Evolutionary conservation across 2,329 filamentous ascomycete genomes (phyloP).

Genomic region (Colletotrichum musicola): DNA sequence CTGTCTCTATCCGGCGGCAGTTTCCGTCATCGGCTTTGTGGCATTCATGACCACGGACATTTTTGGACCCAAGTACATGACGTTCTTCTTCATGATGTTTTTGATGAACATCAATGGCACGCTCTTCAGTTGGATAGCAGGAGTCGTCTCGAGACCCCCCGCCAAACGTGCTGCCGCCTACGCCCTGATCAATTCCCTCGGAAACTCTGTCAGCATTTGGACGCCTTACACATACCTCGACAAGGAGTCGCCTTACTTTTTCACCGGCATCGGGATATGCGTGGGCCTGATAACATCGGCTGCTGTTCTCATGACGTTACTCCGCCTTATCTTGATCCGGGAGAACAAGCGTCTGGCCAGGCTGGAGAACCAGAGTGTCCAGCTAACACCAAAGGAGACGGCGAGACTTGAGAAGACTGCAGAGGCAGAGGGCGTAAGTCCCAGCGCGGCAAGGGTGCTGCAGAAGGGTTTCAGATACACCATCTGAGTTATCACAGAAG

Average conservation of each 20-base stretch:
- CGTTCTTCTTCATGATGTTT: constrained; percentile 67
- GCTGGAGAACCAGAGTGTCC: constrained; percentile 60
- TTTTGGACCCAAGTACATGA: constrained; percentile 68
- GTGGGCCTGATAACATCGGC: constrained; percentile 51
- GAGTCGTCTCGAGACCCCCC: constrained; percentile 62
- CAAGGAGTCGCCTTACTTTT: constrained; percentile 53
- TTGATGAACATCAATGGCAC: constrained; percentile 68
- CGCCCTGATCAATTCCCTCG: constrained; percentile 67
- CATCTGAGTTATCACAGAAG: constrained; percentile 46
- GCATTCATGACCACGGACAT: constrained; percentile 65
- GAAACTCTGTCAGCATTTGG: constrained; percentile 66
- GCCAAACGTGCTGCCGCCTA: constrained; percentile 67
- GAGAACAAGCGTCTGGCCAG: constrained; percentile 62
- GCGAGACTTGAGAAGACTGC: constrained; percentile 62
- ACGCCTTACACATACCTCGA: constrained; percentile 61
- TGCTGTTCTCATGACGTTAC: constrained; percentile 52
- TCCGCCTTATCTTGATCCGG: constrained; percentile 50
- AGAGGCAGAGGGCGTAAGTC: constrained; percentile 62
- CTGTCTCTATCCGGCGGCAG: constrained; percentile 25
- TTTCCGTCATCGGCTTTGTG: constrained; percentile 43
- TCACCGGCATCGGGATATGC: constrained; percentile 55
- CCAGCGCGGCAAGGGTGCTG: constrained; percentile 61
- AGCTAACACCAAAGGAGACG: constrained; percentile 60
- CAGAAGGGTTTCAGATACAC: constrained; percentile 69
- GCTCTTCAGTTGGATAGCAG: constrained; percentile 62